Evolutionary conservation across 2,329 filamentous ascomycete species (phyloP), one percentile per base, ranked within the genome.

Genomic region (Malbranchea zuffiana): DNA sequence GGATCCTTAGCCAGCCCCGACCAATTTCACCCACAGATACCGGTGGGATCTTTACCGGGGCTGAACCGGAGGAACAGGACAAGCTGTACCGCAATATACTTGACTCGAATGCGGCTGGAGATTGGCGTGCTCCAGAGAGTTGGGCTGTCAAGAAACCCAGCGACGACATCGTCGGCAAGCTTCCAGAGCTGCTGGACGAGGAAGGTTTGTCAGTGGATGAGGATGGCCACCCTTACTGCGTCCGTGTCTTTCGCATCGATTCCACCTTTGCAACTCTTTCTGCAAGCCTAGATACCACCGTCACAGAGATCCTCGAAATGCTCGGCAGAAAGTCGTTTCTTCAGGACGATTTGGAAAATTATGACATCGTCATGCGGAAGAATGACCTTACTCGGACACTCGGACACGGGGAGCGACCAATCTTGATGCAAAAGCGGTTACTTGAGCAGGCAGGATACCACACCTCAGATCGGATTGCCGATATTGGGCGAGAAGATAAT

Each of bases 401-500:
- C 8, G 74, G 78, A 34, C 72, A 78, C 3, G 71, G 72, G 10
- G 90, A 98, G 60, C 74, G 84, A 29, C 90, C 90, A 1, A 70
- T 96, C 23, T 69, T 90, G 16, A 85, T 98, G 52, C 90, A 98
- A 57, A 96, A 95, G 61, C 74, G 79, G 32, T 69, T 98, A 12
- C 66, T 98, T 12, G 81, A 94, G 59, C 86, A 95, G 61, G 82
- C 88, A 36, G 90, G 90, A 6, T 98, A 96, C 53, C 79, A 83
- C 40, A 78, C 85, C 20, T 75, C 75, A 39, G 90, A 98, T 58
- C 78, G 77, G 25, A 77, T 98, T 30, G 88, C 95, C 56, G 90
- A 96, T 44, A 75, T 98, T 35, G 90, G 90, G 18, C 78, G 90
- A 40, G 90, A 98, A 59, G 90, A 98, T 65, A 94, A 96, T 59